phyloP scores from a whole-genome alignment of 2,329 filamentous ascomycete genomes.

The Dothidotthia symphoricarpi region DNA sequence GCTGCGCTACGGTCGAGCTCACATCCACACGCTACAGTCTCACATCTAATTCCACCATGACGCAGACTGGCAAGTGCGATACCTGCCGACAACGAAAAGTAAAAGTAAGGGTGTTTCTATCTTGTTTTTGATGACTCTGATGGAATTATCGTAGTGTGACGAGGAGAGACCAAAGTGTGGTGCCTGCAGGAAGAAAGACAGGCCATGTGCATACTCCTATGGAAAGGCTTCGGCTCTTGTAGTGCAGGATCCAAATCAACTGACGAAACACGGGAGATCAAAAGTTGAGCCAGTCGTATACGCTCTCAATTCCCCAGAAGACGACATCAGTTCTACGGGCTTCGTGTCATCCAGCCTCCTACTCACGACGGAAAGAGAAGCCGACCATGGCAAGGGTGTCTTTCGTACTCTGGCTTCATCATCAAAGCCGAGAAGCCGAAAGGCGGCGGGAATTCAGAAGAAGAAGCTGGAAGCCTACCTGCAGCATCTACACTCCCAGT shows the following conservation, averaged over 20 bases:
- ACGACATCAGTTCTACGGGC: neutral
- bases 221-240: conserved; percentile 29
- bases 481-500: conserved; percentile 9
- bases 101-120: conserved; percentile 18
- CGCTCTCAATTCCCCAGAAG: conserved; percentile 6
- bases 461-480: conserved; percentile 19
- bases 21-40: no score
- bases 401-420: conserved; percentile 26
- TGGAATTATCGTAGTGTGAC: conserved; percentile 21
- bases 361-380: conserved; percentile 18
- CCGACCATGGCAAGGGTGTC: conserved; percentile 23
- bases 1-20: no score
- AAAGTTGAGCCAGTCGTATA: conserved; percentile 16
- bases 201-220: conserved; percentile 28
- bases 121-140: conserved; percentile 1
- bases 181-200: conserved; percentile 29
- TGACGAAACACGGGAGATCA: conserved; percentile 31
- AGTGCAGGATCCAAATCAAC: conserved; percentile 28
- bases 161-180: conserved; percentile 30
- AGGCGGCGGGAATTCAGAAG: conserved; percentile 10
- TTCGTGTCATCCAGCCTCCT: conserved; percentile 13
- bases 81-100: conserved; percentile 34
- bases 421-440: conserved; percentile 14
- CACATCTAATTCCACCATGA: conserved; percentile 15
- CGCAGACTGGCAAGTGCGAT: conserved; percentile 33